Evolutionary conservation across 1,284 basidiomycete genomes (phyloP), one percentile per base, ranked within the genome.

Genomic region (Vanrija sp.): DNA sequence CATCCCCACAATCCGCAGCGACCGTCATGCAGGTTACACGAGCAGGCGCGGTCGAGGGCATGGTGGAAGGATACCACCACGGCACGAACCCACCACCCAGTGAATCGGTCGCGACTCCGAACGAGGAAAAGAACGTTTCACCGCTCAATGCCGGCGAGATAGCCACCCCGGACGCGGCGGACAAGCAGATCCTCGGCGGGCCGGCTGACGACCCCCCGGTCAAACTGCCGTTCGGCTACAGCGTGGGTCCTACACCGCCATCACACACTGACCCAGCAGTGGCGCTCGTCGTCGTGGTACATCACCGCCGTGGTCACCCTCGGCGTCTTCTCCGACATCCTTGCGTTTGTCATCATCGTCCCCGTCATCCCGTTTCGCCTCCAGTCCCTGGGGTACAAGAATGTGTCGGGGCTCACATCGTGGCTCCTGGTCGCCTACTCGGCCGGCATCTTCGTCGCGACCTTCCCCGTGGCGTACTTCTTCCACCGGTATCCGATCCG

Each of bases 291-390:
- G 2, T 52, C 64, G 9, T 69, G 66, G 66, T 73, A 66, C 60
- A 62, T 72, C 39, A 73, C 70, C 1, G 29, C 46, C 21, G 69
- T 72, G 15, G 72, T 73, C 4, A 56, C 62, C 5, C 25, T 70
- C 8, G 70, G 70, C 14, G 55, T 67, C 16, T 57, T 58, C n/a
- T 66, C 61, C 5, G 72, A 74, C 57, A 56, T 69, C 10, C 43
- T 74, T 9, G 64, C 72, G 21, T 74, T 71, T 61, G 69, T 61
- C 16, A 70, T 74, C 45, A 63, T 72, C 29, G 64, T 72, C 25
- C 88, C 88, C 3, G 84, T 90, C 44, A 78, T 90, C 55, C 88
- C 88, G 0, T 91, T 88, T 67, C 65, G 71, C 15, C 61, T 73
- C 9, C 57, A 69, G 44, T 56, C 42, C 3, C 55, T 73, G 25